Evolutionary conservation across 805 yeast species (phyloP).

Genomic region (Wickerhamomyces queroliae): DNA sequence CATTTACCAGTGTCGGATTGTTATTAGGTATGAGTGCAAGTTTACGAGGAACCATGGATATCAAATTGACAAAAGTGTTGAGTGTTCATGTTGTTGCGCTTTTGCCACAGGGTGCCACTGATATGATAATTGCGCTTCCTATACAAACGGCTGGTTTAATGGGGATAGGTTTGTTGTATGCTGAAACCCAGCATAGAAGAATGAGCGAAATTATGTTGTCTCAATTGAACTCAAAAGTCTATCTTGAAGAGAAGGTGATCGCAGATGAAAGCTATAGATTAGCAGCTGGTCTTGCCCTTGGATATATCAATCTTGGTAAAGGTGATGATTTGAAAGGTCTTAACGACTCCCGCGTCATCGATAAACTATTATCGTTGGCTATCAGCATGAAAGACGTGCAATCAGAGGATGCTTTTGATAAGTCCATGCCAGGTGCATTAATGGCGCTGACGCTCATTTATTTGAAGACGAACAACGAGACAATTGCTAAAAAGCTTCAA

Average conservation of each 20-base stretch:
- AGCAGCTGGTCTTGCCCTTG: constrained; percentile 86
- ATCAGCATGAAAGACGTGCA: constrained; percentile 58
- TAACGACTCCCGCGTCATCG: constrained; percentile 60
- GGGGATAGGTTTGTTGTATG: constrained; percentile 83
- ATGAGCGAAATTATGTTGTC: constrained; percentile 76
- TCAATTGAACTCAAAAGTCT: constrained; percentile 54
- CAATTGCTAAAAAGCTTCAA: constrained; percentile 54
- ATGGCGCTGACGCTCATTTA: constrained; percentile 72
- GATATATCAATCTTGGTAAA: constrained; percentile 75
- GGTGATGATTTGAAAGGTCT: constrained; percentile 57
- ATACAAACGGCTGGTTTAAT: constrained; percentile 91
- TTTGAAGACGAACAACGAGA: constrained; percentile 54
- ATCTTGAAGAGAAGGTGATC: constrained; percentile 45
- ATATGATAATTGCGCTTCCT: constrained; percentile 71
- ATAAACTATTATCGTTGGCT: constrained; percentile 52
- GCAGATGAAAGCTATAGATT: constrained; percentile 77
- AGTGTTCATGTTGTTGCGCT: constrained; percentile 92
- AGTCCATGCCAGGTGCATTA: constrained; percentile 67
- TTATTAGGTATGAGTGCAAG: constrained; percentile 93
- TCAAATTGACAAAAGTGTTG: constrained; percentile 80
- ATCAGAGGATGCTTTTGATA: constrained; percentile 50
- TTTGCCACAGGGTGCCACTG: constrained; percentile 86
- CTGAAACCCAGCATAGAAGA: constrained; percentile 73
- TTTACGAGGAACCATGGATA: constrained; percentile 73
- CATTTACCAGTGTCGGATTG: constrained; percentile 79